Evolutionary conservation across 306 rosid species (phyloP), one percentile per base, ranked within the genome.

Genomic region (Prunus padus): DNA sequence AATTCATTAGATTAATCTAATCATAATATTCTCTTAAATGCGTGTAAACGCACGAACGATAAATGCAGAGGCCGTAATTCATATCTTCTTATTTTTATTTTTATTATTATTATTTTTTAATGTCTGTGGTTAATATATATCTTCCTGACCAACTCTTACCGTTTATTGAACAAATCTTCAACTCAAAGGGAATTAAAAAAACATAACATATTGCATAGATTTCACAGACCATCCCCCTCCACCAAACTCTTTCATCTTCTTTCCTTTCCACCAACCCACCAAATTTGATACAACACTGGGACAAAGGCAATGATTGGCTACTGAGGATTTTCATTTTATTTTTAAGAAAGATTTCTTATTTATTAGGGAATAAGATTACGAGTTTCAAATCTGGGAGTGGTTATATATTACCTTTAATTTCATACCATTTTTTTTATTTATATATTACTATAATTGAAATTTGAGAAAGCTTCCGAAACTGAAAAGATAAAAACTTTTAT

Each of bases 161-260:
- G 31, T 52, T 59, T 61, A 40, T 33, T 44, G 67, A 60, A 37
- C 79, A 66, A 40, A 73, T 71, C 83, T 84, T 87, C 69, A 74
- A 87, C 74, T 7, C 76, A 47, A 82, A 82, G 85, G 72, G 6
- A 25, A 11, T 71, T 12, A 15, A 51, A 15, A 2, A n/a, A 18
- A 5, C n/a, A n/a, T 8, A 54, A 19, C 23, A 2, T 18, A n/a
- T 6, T 23, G 62, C 60, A 1, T 20, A 11, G 23, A 31, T 54
- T 7, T 4, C n/a, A 20, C 18, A 40, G 25, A 75, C 61, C 85
- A 45, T 22, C 50, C 72, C 57, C 71, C 20, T 37, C 33, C 69
- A 77, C 83, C 88, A 77, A 87, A 77, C 88, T 72, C 70, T 46
- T 52, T 65, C 59, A 52, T 52, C 22, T 67, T 13, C 16, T 19